A percentile compares a stretch with the other conserved stretches of the same genome.
Evolutionary conservation across 768 basidiomycete genomes (phyloP).

Genomic region (Glaciozyma antarctica): DNA sequence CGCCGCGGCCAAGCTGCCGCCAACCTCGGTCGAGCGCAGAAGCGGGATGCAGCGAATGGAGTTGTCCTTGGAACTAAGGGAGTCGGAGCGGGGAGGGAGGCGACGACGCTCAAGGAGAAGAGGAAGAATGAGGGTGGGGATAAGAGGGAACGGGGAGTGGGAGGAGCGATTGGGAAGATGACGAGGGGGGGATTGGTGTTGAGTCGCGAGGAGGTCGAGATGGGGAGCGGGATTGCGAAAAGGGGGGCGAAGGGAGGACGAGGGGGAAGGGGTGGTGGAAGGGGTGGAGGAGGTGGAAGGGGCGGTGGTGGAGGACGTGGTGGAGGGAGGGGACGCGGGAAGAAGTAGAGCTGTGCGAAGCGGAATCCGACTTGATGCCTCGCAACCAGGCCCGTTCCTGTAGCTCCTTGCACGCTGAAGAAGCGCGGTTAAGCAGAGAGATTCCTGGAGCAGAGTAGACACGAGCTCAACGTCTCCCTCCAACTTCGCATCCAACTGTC

Average conservation of each 20-base stretch:
- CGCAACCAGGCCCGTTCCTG: no score
- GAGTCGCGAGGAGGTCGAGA: constrained; percentile 17
- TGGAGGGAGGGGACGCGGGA: neutral
- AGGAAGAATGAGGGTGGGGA: constrained; percentile 20
- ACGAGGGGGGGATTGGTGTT: constrained; percentile 19
- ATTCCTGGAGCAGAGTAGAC: no score
- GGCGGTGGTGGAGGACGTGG: neutral
- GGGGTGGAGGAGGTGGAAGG: neutral
- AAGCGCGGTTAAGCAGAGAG: no score
- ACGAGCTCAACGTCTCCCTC: no score
- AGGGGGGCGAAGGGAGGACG: neutral
- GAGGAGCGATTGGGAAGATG: constrained; percentile 19
- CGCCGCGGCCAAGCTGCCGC: constrained; percentile 24
- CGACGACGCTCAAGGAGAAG: constrained; percentile 27
- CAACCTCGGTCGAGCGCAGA: constrained; percentile 25
- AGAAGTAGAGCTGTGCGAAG: neutral
- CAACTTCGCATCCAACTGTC: no score
- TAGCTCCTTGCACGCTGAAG: no score
- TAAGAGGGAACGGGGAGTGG: constrained; percentile 25
- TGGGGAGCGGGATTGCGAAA: neutral
- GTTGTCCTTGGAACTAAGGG: constrained; percentile 2
- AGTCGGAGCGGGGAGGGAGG: constrained; percentile 9
- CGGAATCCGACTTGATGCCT: no score
- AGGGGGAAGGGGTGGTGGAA: neutral
- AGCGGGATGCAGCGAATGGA: constrained; percentile 22